A percentile compares a stretch with the other conserved stretches of the same genome.
Evolutionary conservation across 345 rosid species (phyloP).

Genomic region (Salix udensis): DNA sequence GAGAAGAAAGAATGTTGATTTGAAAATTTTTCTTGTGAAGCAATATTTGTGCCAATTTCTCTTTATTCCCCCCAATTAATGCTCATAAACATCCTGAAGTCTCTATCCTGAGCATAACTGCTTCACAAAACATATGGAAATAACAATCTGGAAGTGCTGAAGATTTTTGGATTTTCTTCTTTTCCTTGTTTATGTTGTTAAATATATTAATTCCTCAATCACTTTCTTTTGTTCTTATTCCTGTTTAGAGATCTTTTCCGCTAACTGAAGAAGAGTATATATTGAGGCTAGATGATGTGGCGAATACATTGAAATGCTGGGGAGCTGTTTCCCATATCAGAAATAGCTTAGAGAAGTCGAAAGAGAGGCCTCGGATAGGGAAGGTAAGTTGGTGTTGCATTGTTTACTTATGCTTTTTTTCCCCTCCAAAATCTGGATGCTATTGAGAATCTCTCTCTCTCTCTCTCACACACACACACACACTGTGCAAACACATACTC

Average conservation of each 20-base stretch:
- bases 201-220: neutral
- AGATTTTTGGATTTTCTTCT: neutral
- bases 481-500: too few species aligned
- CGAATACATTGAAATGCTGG: slow-evolving; percentile 89
- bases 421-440: neutral
- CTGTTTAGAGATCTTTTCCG: slow-evolving; percentile 76
- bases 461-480: too few species aligned
- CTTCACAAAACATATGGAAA: neutral
- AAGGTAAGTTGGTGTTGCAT: slow-evolving; percentile 42
- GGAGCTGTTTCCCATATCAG: slow-evolving; percentile 93
- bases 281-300: slow-evolving; percentile 89
- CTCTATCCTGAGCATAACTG: neutral
- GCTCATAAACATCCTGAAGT: too few species aligned
- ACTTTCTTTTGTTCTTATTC: slow-evolving; percentile 12
- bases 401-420: neutral
- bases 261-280: slow-evolving; percentile 89
- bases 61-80: too few species aligned
- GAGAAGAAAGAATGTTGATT: too few species aligned
- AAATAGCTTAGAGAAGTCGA: slow-evolving; percentile 73
- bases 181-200: neutral
- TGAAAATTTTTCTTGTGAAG: too few species aligned
- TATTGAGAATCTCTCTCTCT: neutral
- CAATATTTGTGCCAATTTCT: too few species aligned
- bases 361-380: slow-evolving; percentile 88
- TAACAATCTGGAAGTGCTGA: neutral